Base-by-base conservation (phyloP, 1,284 basidiomycete species). In the Hortiboletus rubellus region DNA sequence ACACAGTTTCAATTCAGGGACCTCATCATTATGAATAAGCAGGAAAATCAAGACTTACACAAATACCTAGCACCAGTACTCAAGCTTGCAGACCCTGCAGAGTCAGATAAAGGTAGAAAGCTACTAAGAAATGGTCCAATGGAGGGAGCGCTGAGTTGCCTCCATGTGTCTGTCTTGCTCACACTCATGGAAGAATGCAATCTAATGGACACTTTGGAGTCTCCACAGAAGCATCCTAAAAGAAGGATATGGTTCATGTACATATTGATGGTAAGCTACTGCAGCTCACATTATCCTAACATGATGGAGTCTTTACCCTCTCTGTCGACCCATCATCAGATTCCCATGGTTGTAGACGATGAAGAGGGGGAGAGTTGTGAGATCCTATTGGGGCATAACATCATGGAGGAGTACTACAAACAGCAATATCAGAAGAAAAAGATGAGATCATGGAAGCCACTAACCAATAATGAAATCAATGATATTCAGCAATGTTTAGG, bases 11-110 rank as follows among this genome's bases (percentile, higher is more conserved):
- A 60, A 1, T 61, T 62, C 37, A 52, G 58, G 1, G 12, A 63
- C 1, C 37, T 63, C 3, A 56, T 63, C 1, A 1, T 49, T 9
- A 60, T 62, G 0, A 34, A 62, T n/a, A 63, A 48, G n/a, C 50
- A 17, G 2, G 31, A 10, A 14, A 52, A 62, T 24, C 15, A 43
- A 24, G 6, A 4, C 12, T 17, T 53, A 10, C 1, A 15, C 11
- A 41, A 7, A 36, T 33, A 14, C 14, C 42, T 6, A 36, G 12
- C 6, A 27, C 9, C 3, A 2, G 5, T 11, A 1, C 2, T 2
- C 18, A 34, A 24, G 2, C 31, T 18, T 24, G n/a, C 17, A 2
- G 15, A 43, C 10, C 12, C 6, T 2, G 3, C 7, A 17, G n/a
- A 53, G 6, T 3, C 47, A 8, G 37, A 46, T 1, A 45, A 46